These are phyloP conservation scores for Sarocladium strictum DNA, from an alignment of 2,329 filamentous ascomycete genomes.

Conservation along the genomic window DNA sequence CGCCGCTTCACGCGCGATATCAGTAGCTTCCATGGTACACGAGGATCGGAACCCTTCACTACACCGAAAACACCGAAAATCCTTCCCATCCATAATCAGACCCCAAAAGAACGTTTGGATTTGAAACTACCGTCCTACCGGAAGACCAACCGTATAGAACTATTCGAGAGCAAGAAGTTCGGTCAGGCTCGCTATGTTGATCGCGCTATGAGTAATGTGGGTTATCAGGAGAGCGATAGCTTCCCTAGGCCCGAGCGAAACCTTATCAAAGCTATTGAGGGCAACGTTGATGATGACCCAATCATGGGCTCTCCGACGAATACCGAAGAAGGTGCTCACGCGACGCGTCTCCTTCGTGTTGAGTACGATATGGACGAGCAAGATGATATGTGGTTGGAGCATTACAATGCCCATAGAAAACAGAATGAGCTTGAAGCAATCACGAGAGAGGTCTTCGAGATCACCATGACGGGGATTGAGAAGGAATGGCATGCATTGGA, in stretches of 20 bases:
- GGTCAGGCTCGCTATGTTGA: constrained; percentile 90
- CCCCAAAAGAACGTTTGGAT: constrained; percentile 73
- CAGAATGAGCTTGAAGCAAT: constrained; percentile 72
- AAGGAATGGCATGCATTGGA: constrained; percentile 97
- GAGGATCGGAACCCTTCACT: constrained; percentile 31
- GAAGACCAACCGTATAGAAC: constrained; percentile 69
- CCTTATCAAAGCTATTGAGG: constrained; percentile 59
- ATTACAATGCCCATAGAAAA: constrained; percentile 72
- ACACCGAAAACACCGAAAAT: constrained; percentile 57
- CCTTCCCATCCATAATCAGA: constrained; percentile 71
- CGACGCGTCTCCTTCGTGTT: constrained; percentile 63
- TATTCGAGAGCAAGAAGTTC: constrained; percentile 78
- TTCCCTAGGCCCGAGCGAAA: constrained; percentile 72
- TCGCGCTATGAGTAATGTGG: constrained; percentile 91
- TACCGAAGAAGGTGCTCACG: constrained; percentile 24
- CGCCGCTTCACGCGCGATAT: constrained; percentile 45
- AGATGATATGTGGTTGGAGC: constrained; percentile 91
- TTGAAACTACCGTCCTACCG: constrained; percentile 71
- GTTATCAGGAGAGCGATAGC: constrained; percentile 91
- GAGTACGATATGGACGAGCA: constrained; percentile 99
- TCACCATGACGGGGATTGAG: constrained; percentile 97
- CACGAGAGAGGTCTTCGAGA: constrained; percentile 91
- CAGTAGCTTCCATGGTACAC: constrained; percentile 46
- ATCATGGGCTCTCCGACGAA: constrained; percentile 18
- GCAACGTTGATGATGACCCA: constrained; percentile 52